Evolutionary conservation across 768 basidiomycete genomes (phyloP), one percentile per base, ranked within the genome.

Genomic region (Lactarius indigo): DNA sequence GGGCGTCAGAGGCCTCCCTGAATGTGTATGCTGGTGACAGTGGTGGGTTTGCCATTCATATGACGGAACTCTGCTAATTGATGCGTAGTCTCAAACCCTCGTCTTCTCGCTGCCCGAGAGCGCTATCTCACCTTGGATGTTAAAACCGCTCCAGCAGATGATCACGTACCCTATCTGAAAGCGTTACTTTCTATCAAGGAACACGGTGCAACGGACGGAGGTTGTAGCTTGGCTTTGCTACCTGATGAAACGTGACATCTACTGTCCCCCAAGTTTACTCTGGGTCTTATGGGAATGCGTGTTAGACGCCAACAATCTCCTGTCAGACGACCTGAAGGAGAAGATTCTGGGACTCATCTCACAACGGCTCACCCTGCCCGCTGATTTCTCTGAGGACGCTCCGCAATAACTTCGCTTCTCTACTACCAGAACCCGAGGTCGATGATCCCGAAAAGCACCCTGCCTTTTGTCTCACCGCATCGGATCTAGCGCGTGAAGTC

Each of bases 261-360:
- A 75, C 37, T 81, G 77, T 20, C 75, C 79, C 58, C 72, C 73
- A 5, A 73, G 74, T 39, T 68, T 83, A n/a, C 69, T 79, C 28
- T 72, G 74, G 47, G 69, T 85, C n/a, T 72, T 85, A 3, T 84
- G 80, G 77, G 71, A 75, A 42, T 55, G 82, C 10, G 70, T 82
- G 12, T 66, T 81, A 6, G 69, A 70, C 20, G 57, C 75, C 15
- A 74, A 74, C 2, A 60, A 52, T 3, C 50, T 23, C n/a, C 68
- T 82, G 28, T 69, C 76, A 2, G 57, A 69, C 1, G 61, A 63
- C 20, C 61, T 76, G 1, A 79, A 80, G 64, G 74, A 74, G 31
- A 71, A 64, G 6, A 71, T 85, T 10, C 73, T 82, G n/a, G 60
- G 72, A 6, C 73, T 76, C 58, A 63, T 83, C 33, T 77, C 73